phyloP scores from a whole-genome alignment of 1,284 basidiomycete species.

The Cutaneotrichosporon curvatum region DNA sequence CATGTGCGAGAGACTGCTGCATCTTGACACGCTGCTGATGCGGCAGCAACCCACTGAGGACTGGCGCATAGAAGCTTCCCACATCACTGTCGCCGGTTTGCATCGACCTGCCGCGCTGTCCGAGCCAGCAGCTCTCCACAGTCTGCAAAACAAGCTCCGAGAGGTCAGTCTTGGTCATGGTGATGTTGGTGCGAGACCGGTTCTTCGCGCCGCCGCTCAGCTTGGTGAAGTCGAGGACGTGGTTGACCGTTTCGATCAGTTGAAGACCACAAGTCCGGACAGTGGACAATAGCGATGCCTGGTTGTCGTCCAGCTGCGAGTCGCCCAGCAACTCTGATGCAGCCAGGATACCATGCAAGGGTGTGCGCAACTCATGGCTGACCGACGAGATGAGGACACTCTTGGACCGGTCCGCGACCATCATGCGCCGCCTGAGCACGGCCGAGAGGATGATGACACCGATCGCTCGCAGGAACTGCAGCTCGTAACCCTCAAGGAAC shows the following conservation, averaged over 20 bases:
- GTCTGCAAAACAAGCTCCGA: slow-evolving; percentile 90
- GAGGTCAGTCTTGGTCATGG: slow-evolving; percentile 67
- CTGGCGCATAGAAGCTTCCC: slow-evolving; percentile 83
- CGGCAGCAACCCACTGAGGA: slow-evolving; percentile 42
- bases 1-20: slow-evolving; percentile 34
- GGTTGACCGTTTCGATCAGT: slow-evolving; percentile 66
- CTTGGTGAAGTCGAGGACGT: slow-evolving; percentile 94
- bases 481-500: slow-evolving; percentile 81
- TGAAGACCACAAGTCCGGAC: slow-evolving; percentile 48
- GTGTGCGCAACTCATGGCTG: slow-evolving; percentile 86
- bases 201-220: slow-evolving; percentile 76
- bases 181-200: slow-evolving; percentile 51
- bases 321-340: slow-evolving; percentile 82
- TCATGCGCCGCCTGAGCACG: slow-evolving; percentile 85
- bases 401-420: slow-evolving; percentile 74
- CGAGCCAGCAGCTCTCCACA: slow-evolving; percentile 91
- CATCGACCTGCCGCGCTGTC: slow-evolving; percentile 71
- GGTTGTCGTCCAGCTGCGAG: slow-evolving; percentile 69
- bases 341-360: slow-evolving; percentile 81
- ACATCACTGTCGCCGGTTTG: slow-evolving; percentile 56
- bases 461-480: slow-evolving; percentile 80
- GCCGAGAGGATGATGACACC: slow-evolving; percentile 92
- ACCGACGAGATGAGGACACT: slow-evolving; percentile 56
- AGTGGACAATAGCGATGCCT: slow-evolving; percentile 70
- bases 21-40: slow-evolving; percentile 47